Percentiles rank a stretch among this genome's conserved stretches.
Evolutionary conservation across 441 rosid species (phyloP).

Genomic region (Pelargonium australe): DNA sequence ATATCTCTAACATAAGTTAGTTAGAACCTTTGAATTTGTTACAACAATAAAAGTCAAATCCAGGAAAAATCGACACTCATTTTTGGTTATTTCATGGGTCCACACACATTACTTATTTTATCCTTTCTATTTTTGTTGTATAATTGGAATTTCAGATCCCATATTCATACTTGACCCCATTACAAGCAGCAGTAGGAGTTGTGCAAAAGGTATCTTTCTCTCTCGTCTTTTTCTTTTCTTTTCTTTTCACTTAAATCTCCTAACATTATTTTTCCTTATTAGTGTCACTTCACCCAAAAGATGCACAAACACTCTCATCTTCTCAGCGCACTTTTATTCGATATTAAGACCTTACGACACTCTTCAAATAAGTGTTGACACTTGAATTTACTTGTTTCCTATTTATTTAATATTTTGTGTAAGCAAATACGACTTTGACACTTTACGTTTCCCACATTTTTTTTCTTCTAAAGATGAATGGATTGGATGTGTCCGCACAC

Average conservation of each 20-base stretch:
- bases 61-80: neutral
- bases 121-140: conserved; percentile 6
- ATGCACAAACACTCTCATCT: too few species aligned
- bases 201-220: conserved; percentile 65
- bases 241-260: neutral
- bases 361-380: too few species aligned
- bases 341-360: neutral
- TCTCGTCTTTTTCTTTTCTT: neutral
- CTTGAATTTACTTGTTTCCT: too few species aligned
- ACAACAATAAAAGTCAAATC: neutral
- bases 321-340: conserved; percentile 4
- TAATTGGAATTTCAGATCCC: conserved; percentile 56
- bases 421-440: too few species aligned
- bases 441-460: too few species aligned
- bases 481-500: too few species aligned
- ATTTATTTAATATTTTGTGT: too few species aligned
- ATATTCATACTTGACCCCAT: conserved; percentile 64
- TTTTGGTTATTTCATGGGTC: conserved; percentile 7
- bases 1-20: neutral
- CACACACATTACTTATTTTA: neutral
- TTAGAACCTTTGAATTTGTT: neutral
- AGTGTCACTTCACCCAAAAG: neutral
- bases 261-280: neutral
- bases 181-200: conserved; percentile 96
- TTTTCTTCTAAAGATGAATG: too few species aligned